Base-by-base conservation (phyloP, 768 basidiomycete species). In the Phlebiopsis flavidoalba region DNA sequence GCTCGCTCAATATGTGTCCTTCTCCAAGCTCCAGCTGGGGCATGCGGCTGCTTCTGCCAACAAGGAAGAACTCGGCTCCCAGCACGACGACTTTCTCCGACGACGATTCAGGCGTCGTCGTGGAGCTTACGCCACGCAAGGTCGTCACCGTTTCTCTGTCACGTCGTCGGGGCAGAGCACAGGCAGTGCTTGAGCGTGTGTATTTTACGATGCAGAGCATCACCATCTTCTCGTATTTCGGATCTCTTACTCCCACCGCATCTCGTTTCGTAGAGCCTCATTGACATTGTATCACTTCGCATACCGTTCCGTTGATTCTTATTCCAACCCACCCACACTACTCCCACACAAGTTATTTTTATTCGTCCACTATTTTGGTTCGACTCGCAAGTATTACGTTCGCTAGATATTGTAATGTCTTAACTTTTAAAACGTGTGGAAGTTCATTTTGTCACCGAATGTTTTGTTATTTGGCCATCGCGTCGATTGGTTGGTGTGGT, bases 131-230 rank as follows among this genome's bases (percentile, higher is more conserved):
- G 0, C 81, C 78, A 17, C 82, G 80, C 63, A 87, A 87, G 68
- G 82, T 80, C 1, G 85, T 87, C 40, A n/a, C n/a, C 79, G 85
- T 52, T 87, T 87, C 70, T 81, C 82, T n/a, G 74, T 77, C 24
- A 75, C 79, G 62, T 72, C 79, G 62, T 72, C 75, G 53, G 71
- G 71, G 51, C 12, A 43, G 75, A 51, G 37, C 22, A 11, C 49
- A 49, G 22, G 58, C 40, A 19, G 17, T 8, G 15, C 33, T 46
- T 22, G 45, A 49, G 57, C 26, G 26, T 31, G 52, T 49, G 48
- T 49, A 49, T 21, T 49, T 10, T 21, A 11, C 19, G 48, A 49
- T 49, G 54, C 54, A 26, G 35, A 37, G 54, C 40, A 24, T 55
- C 22, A 22, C 8, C 17, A 12, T 43, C 40, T 43, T 49, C 48